phyloP scores from a whole-genome alignment of 176 grass and related monocot genomes.

The Lolium multiflorum region DNA sequence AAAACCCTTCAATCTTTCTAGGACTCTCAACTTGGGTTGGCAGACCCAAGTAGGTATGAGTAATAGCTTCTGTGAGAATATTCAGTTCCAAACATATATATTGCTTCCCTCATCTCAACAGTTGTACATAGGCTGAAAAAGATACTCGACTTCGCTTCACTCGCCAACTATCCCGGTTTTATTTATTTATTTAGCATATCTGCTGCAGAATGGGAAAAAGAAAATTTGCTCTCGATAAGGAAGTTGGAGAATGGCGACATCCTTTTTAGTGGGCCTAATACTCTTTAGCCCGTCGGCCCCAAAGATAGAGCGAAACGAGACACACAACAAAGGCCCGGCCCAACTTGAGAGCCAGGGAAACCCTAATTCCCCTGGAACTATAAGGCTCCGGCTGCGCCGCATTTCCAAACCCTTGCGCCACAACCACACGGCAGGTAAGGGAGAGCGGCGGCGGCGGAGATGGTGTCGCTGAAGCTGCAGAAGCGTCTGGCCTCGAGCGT shows the following conservation, averaged over 20 bases:
- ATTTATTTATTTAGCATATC: too few species aligned
- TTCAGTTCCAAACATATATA: too few species aligned
- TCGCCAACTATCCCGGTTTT: too few species aligned
- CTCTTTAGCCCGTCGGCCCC: background rate
- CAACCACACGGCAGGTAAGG: constrained; percentile 25
- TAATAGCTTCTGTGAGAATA: too few species aligned
- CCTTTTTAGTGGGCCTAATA: background rate
- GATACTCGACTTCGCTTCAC: too few species aligned
- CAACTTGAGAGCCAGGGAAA: background rate
- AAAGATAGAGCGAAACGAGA: background rate
- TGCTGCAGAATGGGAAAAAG: too few species aligned
- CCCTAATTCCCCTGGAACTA: background rate
- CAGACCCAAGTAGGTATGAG: too few species aligned
- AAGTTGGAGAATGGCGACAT: background rate
- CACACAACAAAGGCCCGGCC: constrained; percentile 1
- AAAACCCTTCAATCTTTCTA: too few species aligned
- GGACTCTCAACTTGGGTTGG: too few species aligned
- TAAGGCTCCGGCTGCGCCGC: constrained; percentile 15
- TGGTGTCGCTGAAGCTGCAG: constrained; percentile 70
- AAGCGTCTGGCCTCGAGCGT: constrained; percentile 68
- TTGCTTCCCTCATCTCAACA: too few species aligned
- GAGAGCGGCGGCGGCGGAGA: constrained; percentile 40
- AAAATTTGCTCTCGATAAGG: too few species aligned
- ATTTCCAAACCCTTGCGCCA: constrained; percentile 4
- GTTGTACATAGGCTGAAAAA: too few species aligned